These are phyloP conservation scores for Tolypocladium tundrense DNA, from an alignment of 2,329 filamentous ascomycete species.

Conservation along the genomic window DNA sequence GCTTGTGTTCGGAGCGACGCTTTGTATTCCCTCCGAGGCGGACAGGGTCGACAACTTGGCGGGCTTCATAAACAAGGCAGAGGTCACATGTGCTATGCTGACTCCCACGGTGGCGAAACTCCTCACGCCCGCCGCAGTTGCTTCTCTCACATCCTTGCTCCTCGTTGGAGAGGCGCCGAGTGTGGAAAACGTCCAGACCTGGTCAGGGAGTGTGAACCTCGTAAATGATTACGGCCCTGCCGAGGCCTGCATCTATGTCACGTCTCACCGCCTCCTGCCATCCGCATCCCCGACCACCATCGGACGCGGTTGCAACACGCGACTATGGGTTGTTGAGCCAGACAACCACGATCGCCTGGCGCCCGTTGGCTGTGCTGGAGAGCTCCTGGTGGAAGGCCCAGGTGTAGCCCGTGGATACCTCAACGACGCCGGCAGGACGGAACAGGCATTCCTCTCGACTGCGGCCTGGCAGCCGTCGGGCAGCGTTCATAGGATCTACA, in stretches of 20 bases:
- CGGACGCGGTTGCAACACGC: neutral
- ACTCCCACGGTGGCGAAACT: constrained; percentile 1
- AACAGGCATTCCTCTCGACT: neutral
- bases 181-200: constrained; percentile 1
- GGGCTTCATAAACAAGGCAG: constrained; percentile 1
- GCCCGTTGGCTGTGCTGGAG: constrained; percentile 3
- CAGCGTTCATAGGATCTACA: constrained; percentile 4
- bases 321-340: constrained; percentile 1
- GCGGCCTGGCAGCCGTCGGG: neutral
- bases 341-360: neutral
- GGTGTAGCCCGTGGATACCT: constrained; percentile 4
- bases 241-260: neutral
- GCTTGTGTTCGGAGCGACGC: constrained; percentile 1
- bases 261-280: neutral
- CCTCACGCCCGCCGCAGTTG: neutral
- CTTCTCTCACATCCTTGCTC: neutral
- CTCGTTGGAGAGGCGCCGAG: neutral
- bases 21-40: constrained; percentile 5
- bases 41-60: neutral
- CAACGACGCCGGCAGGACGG: neutral
- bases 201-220: neutral
- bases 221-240: neutral
- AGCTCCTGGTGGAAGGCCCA: constrained; percentile 1
- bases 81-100: constrained; percentile 1
- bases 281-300: neutral